phyloP scores from a whole-genome alignment of 2,329 filamentous ascomycete species.

The Penicillium crustosum region DNA sequence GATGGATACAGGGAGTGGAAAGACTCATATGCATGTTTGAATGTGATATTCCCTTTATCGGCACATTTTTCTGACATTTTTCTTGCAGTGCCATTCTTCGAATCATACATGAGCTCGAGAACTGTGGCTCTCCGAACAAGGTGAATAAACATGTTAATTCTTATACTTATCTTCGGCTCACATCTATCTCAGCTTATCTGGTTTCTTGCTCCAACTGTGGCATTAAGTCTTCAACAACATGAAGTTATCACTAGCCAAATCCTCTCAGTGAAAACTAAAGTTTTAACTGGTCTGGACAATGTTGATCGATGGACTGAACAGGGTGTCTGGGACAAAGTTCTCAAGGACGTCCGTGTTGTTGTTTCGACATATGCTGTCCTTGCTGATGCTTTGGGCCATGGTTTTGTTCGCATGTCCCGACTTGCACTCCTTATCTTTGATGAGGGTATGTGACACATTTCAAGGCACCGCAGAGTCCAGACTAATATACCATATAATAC shows the following conservation, averaged over 20 bases:
- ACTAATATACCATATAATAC: neutral
- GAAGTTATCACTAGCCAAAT: slow-evolving; percentile 61
- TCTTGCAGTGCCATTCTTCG: slow-evolving; percentile 62
- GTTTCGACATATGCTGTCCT: slow-evolving; percentile 76
- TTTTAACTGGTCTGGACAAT: slow-evolving; percentile 67
- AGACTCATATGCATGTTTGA: slow-evolving; percentile 68
- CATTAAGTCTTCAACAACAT: slow-evolving; percentile 66
- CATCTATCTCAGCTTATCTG: slow-evolving; percentile 53
- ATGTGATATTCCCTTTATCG: neutral
- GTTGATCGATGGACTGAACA: slow-evolving; percentile 72
- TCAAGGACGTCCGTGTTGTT: slow-evolving; percentile 67
- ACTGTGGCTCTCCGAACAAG: slow-evolving; percentile 50
- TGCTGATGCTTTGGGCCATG: slow-evolving; percentile 70
- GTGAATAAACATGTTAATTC: slow-evolving; percentile 40
- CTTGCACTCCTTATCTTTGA: slow-evolving; percentile 76
- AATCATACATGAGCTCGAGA: slow-evolving; percentile 64
- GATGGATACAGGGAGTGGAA: slow-evolving; percentile 81
- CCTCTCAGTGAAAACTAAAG: slow-evolving; percentile 55
- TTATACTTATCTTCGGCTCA: neutral
- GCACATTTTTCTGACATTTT: neutral
- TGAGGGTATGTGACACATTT: slow-evolving; percentile 60
- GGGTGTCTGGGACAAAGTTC: slow-evolving; percentile 64
- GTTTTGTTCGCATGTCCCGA: slow-evolving; percentile 64
- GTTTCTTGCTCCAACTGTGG: slow-evolving; percentile 71
- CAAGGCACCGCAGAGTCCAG: neutral